phyloP scores from a whole-genome alignment of 2,329 filamentous ascomycete species.

The Graphilbum fragrans region DNA sequence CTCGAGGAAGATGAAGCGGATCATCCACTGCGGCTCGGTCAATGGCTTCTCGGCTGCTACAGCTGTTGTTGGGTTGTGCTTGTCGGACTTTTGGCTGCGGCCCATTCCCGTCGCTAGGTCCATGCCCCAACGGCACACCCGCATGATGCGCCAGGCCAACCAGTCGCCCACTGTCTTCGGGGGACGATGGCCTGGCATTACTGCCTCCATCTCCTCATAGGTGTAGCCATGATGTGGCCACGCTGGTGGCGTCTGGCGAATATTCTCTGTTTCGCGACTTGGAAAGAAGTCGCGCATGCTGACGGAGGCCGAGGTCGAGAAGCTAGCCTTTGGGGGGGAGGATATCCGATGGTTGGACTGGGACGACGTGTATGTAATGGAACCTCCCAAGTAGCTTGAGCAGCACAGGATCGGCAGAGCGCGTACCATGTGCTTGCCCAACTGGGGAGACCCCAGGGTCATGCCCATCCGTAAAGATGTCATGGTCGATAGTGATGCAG shows the following conservation, averaged over 20 bases:
- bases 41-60: constrained; percentile 44
- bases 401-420: constrained; percentile 4
- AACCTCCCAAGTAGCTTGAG: not conserved
- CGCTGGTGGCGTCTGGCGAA: constrained; percentile 49
- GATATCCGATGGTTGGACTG: no score
- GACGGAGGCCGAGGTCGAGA: constrained; percentile 35
- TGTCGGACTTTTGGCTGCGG: constrained; percentile 59
- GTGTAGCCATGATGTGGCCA: constrained; percentile 68
- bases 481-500: constrained; percentile 4
- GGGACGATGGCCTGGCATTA: constrained; percentile 66
- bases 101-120: constrained; percentile 65
- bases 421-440: constrained; percentile 4
- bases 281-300: constrained; percentile 52
- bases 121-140: constrained; percentile 65
- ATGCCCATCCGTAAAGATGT: constrained; percentile 2
- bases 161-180: constrained; percentile 64
- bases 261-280: constrained; percentile 44
- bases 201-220: constrained; percentile 61
- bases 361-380: not conserved
- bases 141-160: constrained; percentile 65
- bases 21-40: constrained; percentile 79
- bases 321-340: constrained; percentile 18
- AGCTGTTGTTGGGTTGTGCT: constrained; percentile 41
- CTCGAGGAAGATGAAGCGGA: constrained; percentile 86
- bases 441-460: constrained; percentile 3